phyloP scores from a whole-genome alignment of 176 grass and related monocot genomes.

The Oryza meyeriana region DNA sequence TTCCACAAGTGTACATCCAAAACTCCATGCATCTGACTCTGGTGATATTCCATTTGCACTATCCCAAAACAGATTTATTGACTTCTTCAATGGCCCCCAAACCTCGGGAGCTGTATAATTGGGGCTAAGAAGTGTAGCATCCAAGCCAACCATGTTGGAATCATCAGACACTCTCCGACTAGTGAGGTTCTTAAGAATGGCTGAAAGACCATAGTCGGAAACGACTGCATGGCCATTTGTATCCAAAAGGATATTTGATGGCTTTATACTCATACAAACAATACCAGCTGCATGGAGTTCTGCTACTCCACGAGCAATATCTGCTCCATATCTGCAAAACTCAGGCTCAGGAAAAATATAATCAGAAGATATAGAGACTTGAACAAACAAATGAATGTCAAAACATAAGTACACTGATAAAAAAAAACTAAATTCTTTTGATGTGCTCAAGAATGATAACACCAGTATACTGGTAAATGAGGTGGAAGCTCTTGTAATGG shows the following conservation, averaged over 20 bases:
- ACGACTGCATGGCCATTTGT: constrained; percentile 61
- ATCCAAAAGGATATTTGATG: constrained; percentile 97
- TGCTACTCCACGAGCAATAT: constrained; percentile 94
- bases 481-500: neutral
- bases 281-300: constrained; percentile 96
- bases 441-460: constrained; percentile 10
- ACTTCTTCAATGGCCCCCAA: constrained; percentile 85
- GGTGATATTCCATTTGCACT: constrained; percentile 76
- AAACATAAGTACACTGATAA: neutral
- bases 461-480: neutral
- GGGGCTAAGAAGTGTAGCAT: constrained; percentile 80
- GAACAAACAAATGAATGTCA: constrained; percentile 1
- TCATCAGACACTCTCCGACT: constrained; percentile 69
- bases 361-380: neutral
- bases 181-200: constrained; percentile 85
- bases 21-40: constrained; percentile 99
- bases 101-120: constrained; percentile 98
- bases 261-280: constrained; percentile 99
- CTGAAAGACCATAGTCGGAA: constrained; percentile 93
- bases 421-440: neutral
- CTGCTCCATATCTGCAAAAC: constrained; percentile 89
- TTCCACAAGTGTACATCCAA: constrained; percentile 97
- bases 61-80: constrained; percentile 81
- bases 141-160: constrained; percentile 54
- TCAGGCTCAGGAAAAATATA: neutral